Conservation (phyloP, 1,139 yeast species). For the Meyerozyma guilliermondii region DNA sequence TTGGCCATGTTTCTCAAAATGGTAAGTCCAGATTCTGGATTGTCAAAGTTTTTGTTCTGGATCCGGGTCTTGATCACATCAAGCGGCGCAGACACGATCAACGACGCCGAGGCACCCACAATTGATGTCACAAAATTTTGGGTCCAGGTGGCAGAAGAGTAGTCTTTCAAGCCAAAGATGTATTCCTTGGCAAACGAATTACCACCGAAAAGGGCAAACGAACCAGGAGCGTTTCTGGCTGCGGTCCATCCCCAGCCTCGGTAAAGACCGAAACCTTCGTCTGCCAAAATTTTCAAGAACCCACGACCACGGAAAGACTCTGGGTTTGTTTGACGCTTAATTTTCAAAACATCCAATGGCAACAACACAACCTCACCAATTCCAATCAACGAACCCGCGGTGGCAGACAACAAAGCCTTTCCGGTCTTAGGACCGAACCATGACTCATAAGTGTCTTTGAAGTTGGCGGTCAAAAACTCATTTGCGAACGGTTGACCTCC, state of each 20-base stretch:
- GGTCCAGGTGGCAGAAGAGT: slow-evolving; percentile 86
- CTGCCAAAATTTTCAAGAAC: slow-evolving; percentile 73
- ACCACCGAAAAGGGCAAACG: slow-evolving; percentile 96
- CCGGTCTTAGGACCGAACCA: slow-evolving; percentile 92
- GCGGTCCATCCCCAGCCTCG: slow-evolving; percentile 99
- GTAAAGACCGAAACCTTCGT: slow-evolving; percentile 91
- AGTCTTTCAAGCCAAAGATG: slow-evolving; percentile 79
- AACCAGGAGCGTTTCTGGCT: slow-evolving; percentile 99
- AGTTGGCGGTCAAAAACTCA: slow-evolving; percentile 78
- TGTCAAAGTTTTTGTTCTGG: slow-evolving; percentile 92
- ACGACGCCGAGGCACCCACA: slow-evolving; percentile 95
- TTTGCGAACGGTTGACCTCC: slow-evolving; percentile 99
- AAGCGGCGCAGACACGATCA: slow-evolving; percentile 94
- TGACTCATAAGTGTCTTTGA: slow-evolving; percentile 63
- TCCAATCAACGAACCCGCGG: slow-evolving; percentile 96
- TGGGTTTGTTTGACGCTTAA: slow-evolving; percentile 98
- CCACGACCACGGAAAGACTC: slow-evolving; percentile 98
- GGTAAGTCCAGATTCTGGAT: slow-evolving; percentile 89
- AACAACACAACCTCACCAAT: slow-evolving; percentile 95
- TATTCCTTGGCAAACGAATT: slow-evolving; percentile 98
- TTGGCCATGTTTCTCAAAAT: slow-evolving; percentile 89
- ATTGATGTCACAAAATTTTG: slow-evolving; percentile 96
- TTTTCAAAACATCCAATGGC: slow-evolving; percentile 94
- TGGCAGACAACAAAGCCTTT: slow-evolving; percentile 91
- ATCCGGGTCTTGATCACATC: slow-evolving; percentile 98